Evolutionary conservation across 2,329 filamentous ascomycete genomes (phyloP), one percentile per base, ranked within the genome.

Genomic region (Sarocladium oryzae): DNA sequence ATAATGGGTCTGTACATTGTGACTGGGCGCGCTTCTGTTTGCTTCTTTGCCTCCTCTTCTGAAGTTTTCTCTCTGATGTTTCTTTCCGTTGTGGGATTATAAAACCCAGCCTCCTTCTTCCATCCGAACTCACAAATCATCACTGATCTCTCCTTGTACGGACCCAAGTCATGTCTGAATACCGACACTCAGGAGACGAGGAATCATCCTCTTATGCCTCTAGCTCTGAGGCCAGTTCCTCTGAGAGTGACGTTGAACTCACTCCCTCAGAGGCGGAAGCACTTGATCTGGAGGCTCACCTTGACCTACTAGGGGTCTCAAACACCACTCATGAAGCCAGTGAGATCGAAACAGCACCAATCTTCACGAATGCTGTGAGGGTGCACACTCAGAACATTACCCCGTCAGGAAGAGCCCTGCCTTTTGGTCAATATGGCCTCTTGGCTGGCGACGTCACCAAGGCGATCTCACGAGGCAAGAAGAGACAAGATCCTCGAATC

Each of bases 341-440:
- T n/a, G 64, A 67, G 38, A 57, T 66, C 35, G 54, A 46, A 18
- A 58, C 59, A 0, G 57, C 63, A 1, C 65, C 65, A 0, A 56
- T 68, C 26, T 66, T 68, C 53, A 65, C 62, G 1, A 59, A 64
- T 28, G 40, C 52, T 4, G 62, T 64, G 11, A 58, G 60, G 26
- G 5, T 24, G 36, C 30, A 37, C 11, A 24, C 33, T 13, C 32
- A 37, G 24, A 36, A 36, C 3, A 15, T 10, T 20, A 37, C 26
- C 5, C 10, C 46, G 13, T 6, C 4, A 10, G 46, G 30, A 4
- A 30, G 24, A n/a, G 11, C 18, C 8, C 33, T 7, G 28, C 28
- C 46, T 20, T 49, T 36, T 33, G 46, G 30, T n/a, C 49, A 51
- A 21, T 51, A 40, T 41, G 49, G 49, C 7, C 49, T 51, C 20